A percentile compares a stretch with the other conserved stretches of the same genome.
Conservation (phyloP, 2,329 filamentous ascomycete genomes). For the Trichoderma sp. region DNA sequence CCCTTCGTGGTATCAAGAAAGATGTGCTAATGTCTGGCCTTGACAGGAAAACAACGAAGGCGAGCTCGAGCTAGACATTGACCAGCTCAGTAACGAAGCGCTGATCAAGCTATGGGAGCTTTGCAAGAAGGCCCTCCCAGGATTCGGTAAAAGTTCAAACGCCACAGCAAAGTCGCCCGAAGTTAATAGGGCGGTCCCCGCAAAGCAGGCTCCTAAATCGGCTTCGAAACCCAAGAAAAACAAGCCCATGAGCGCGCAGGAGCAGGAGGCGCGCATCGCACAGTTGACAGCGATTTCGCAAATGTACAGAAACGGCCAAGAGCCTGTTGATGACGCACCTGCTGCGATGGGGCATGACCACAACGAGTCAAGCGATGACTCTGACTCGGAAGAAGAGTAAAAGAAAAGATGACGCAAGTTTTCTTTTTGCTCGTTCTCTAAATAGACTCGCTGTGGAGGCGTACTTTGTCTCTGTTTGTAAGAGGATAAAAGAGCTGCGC, state of each 20-base stretch:
- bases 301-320: slow-evolving; percentile 45
- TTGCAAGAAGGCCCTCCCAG: slow-evolving; percentile 49
- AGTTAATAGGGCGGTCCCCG: slow-evolving; percentile 35
- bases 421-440: background rate
- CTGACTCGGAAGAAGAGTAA: slow-evolving; percentile 54
- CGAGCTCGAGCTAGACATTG: slow-evolving; percentile 64
- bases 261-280: slow-evolving; percentile 69
- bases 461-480: background rate
- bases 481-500: background rate
- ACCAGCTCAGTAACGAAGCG: slow-evolving; percentile 59
- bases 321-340: slow-evolving; percentile 38
- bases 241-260: slow-evolving; percentile 73
- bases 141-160: slow-evolving; percentile 44
- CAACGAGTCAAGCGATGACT: slow-evolving; percentile 48
- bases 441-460: background rate
- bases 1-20: background rate
- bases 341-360: slow-evolving; percentile 37
- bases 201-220: slow-evolving; percentile 40
- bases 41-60: slow-evolving; percentile 61
- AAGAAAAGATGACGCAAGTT: background rate
- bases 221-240: slow-evolving; percentile 67
- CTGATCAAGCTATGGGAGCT: slow-evolving; percentile 56
- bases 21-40: background rate
- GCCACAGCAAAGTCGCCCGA: slow-evolving; percentile 40
- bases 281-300: slow-evolving; percentile 60